Evolutionary conservation across 129 eudicot species (phyloP).

Genomic region (Saposhnikovia divaricata): DNA sequence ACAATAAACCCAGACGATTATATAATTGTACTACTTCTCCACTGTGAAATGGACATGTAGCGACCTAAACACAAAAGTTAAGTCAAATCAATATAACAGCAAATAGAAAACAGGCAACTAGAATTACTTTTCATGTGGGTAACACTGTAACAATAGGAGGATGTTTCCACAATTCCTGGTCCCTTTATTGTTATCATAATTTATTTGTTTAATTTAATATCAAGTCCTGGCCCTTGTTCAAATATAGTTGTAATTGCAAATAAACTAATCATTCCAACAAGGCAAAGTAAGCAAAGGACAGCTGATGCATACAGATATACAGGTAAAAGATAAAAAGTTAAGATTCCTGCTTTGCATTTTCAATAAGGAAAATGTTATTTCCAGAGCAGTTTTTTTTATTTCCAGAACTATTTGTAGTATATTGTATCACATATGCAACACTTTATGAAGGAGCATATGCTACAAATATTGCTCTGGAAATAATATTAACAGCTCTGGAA

Average conservation of each 20-base stretch:
- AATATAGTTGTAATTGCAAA: conserved; percentile 21
- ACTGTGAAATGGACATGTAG: neutral
- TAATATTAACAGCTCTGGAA: no score
- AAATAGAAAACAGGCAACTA: neutral
- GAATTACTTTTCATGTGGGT: neutral
- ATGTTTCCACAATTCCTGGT: neutral
- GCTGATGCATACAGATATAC: neutral
- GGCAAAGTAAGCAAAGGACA: conserved; percentile 14
- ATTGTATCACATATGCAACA: no score
- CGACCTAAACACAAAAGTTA: neutral
- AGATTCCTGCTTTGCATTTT: conserved; percentile 23
- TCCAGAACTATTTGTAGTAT: no score
- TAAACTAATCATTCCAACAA: conserved; percentile 28
- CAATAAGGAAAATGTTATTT: no score
- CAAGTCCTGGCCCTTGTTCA: neutral
- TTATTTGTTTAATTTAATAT: no score
- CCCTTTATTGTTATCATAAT: neutral
- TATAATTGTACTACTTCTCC: neutral
- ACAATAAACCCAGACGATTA: no score
- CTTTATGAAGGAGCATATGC: no score
- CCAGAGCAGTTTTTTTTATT: no score
- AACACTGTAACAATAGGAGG: neutral
- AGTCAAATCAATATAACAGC: neutral
- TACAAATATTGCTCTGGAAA: no score
- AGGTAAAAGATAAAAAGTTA: neutral